Base-by-base conservation (phyloP, 2,329 filamentous ascomycete species). In the Fusarium nelsonii region DNA sequence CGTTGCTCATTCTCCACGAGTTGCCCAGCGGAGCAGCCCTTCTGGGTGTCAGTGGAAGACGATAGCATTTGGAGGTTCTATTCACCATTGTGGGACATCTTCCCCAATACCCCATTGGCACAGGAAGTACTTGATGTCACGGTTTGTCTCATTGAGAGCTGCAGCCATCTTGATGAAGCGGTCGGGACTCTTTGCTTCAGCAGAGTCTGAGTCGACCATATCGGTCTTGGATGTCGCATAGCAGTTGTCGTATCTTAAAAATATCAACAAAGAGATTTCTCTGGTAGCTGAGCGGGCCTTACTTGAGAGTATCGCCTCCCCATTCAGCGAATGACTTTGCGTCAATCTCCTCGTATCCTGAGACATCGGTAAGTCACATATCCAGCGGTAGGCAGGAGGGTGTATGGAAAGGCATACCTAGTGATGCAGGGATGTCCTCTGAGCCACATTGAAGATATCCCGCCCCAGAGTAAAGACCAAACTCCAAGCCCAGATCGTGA, bases 391-490 rank as follows among this genome's bases (percentile, higher is more conserved):
- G 23, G 23, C 6, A 23, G 23, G 23, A 23, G 23, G 6, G 23
- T 23, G 6, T 23, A 5, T 23, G 4, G 4, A 23, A 23, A 23
- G 23, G 6, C 74, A 30, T 69, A 83, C 82, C 81, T 3, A 84
- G 71, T 3, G 81, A 82, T 1, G 83, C 84, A 9, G 81, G 81
- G 8, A 82, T 75, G 15, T 81, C 78, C 1, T 74, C 76, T 3
- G 78, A 81, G 2, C 82, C 81, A 37, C 82, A 83, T 61, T 84
- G 82, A 7, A 81, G 74, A 36, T 83, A 81, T 3, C 81, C 81
- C 7, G 78, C 81, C 0, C 84, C 84, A 4, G 84, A 87, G 64
- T 88, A 88, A n/a, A 88, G 76, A 2, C 85, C 85, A 67, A 86
- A 87, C 32, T 84, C 80, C 15, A 88, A 68, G 0, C 83, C 83